Percentiles rank a stretch among this genome's conserved stretches.
These are phyloP conservation scores for Globisporangium megalacanthum DNA, from an alignment of 352 stramenopile genomes.

Conservation along the genomic window DNA sequence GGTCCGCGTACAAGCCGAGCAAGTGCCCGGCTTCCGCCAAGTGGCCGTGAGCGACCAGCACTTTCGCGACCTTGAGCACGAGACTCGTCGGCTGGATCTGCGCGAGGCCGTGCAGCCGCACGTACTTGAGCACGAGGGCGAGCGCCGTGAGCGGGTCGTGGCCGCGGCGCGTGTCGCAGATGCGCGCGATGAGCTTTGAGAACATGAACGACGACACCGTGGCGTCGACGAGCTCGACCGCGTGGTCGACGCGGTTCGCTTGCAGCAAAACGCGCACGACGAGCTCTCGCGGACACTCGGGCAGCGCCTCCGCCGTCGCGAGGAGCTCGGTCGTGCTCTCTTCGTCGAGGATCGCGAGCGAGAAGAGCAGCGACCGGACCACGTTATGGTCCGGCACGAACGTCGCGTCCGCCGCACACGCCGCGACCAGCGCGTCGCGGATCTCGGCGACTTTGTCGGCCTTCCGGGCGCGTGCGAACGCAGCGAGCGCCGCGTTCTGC, in stretches of 20 bases:
- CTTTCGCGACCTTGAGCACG: slow-evolving; percentile 43
- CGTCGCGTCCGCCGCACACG: slow-evolving; percentile 8
- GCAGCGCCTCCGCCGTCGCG: slow-evolving; percentile 35
- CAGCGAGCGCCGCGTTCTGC: slow-evolving; percentile 64
- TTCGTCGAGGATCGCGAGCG: slow-evolving; percentile 54
- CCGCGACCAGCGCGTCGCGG: slow-evolving; percentile 23
- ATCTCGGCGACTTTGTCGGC: slow-evolving; percentile 57
- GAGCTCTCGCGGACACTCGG: slow-evolving; percentile 31
- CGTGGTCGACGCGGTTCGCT: slow-evolving; percentile 25
- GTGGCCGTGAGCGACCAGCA: slow-evolving; percentile 34
- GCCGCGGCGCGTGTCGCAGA: slow-evolving; percentile 23
- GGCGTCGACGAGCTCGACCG: slow-evolving; percentile 47
- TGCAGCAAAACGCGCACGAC: slow-evolving; percentile 23
- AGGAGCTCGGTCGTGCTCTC: slow-evolving; percentile 11
- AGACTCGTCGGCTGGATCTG: slow-evolving; percentile 26
- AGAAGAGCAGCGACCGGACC: slow-evolving; percentile 53
- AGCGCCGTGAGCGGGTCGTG: slow-evolving; percentile 33
- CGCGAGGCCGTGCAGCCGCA: slow-evolving; percentile 39
- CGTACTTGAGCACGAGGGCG: slow-evolving; percentile 53
- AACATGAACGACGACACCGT: slow-evolving; percentile 27
- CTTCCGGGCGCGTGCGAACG: slow-evolving; percentile 53
- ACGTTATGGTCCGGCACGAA: slow-evolving; percentile 44
- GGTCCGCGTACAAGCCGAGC: slow-evolving; percentile 37
- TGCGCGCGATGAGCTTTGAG: slow-evolving; percentile 26
- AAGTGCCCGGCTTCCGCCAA: slow-evolving; percentile 44